Conservation (phyloP, 2,329 filamentous ascomycete genomes). For the Curvularia lunata region DNA sequence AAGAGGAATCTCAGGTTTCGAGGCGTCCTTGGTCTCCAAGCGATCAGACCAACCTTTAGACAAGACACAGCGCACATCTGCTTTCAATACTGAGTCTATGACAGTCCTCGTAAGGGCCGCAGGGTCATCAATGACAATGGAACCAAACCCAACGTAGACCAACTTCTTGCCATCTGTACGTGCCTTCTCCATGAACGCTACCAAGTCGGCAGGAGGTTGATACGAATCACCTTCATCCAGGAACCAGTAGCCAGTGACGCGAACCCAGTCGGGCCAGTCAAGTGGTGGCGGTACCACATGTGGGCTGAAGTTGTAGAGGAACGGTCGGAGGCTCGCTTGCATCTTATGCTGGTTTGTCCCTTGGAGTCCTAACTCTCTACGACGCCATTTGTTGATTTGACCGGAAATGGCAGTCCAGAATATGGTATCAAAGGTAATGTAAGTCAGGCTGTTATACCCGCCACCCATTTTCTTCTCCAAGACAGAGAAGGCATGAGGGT, state of each 20-base stretch:
- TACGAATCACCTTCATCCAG: constrained; percentile 75
- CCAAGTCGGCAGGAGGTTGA: constrained; percentile 76
- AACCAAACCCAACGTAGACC: constrained; percentile 96
- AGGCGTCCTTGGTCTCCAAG: constrained; percentile 62
- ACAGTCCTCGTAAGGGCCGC: constrained; percentile 90
- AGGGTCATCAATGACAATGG: constrained; percentile 91
- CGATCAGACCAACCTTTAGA: constrained; percentile 98
- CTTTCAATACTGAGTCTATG: constrained; percentile 86
- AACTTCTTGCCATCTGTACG: constrained; percentile 84
- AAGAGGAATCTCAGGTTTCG: constrained; percentile 70
- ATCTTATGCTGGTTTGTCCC: constrained; percentile 87
- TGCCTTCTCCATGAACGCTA: constrained; percentile 82
- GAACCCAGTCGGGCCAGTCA: constrained; percentile 97
- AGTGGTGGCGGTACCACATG: constrained; percentile 91
- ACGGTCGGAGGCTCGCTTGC: constrained; percentile 97
- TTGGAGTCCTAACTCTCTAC: constrained; percentile 76
- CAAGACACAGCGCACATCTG: constrained; percentile 91
- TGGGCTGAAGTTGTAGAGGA: constrained; percentile 96
- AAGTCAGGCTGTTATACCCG: constrained; percentile 92
- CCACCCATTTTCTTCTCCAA: constrained; percentile 94
- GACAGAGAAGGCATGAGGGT: constrained; percentile 95
- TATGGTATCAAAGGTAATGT: constrained; percentile 94
- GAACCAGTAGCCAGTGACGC: constrained; percentile 98
- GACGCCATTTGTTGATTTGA: constrained; percentile 93
- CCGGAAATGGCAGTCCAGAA: constrained; percentile 94